Base-by-base conservation (phyloP, 2,329 filamentous ascomycete genomes). In the Arachnopeziza araneosa region DNA sequence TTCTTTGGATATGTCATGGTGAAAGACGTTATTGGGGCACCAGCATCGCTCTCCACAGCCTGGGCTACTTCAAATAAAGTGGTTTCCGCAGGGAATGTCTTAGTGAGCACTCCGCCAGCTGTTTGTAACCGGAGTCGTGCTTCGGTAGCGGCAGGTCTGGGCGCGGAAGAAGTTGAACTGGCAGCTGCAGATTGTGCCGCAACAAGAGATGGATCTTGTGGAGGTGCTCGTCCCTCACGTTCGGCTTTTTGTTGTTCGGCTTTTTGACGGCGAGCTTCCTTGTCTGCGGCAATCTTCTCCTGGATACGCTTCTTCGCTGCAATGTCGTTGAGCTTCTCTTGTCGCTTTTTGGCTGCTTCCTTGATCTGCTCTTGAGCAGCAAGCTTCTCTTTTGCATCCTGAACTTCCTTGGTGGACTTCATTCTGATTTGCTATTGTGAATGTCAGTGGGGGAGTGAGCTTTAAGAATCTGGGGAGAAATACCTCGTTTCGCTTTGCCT, bases 251-350 rank as follows among this genome's bases (percentile, higher is more conserved):
- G 90, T 60, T 85, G 80, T 70, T 96, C 95, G 2, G 91, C 88
- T 74, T 95, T 96, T 65, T 88, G 82, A 65, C 90, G 87, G 57
- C 95, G 86, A 70, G 93, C 92, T 68, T 91, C 89, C 79, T 96
- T 97, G 78, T 98, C 93, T 17, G 90, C 93, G 68, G 95, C 93
- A 65, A 99, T 96, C 81, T 93, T 93, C 59, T 91, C 93, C 76
- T 92, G 88, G 74, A 97, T 93, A 44, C 90, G 85, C 75, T 88
- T 90, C 80, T 93, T 95, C 12, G 91, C 93, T 51, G 91, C 91
- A 9, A 88, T 75, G 57, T 98, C 95, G 19, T 89, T 91, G 50
- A 84, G 78, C 79, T 97, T 97, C 78, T 99, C 95, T 70, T 88
- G 84, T 58, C 88, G 87, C 79, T 97, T 97, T 69, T 86, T 84